A percentile compares a stretch with the other conserved stretches of the same genome.
phyloP scores from a whole-genome alignment of 257 asterid genomes.

The Capsicum rhomboideum region DNA sequence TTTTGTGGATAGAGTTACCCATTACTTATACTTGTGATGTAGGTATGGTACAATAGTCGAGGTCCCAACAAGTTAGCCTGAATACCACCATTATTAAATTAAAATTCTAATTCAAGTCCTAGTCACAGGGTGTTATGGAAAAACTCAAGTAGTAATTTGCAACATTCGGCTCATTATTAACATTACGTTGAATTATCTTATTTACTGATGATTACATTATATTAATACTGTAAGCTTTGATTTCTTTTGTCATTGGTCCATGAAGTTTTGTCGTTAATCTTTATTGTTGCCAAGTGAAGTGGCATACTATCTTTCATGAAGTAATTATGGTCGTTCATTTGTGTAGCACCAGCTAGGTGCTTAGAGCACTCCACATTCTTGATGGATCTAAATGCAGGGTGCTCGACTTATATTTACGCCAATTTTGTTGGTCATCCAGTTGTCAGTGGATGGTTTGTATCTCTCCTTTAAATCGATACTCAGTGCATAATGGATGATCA shows the following conservation, averaged over 20 bases:
- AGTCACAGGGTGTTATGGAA: not conserved
- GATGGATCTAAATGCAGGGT: not conserved
- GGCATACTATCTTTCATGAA: not conserved
- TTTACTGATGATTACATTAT: not conserved
- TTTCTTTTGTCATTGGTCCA: not conserved
- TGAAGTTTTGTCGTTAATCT: not conserved
- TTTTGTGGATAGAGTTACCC: not conserved
- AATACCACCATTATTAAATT: not conserved
- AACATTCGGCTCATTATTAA: not conserved
- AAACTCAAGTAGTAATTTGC: not conserved
- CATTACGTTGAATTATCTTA: not conserved
- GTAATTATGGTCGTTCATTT: not conserved
- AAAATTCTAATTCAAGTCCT: not conserved
- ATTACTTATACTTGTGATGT: not conserved
- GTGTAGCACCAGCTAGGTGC: not conserved
- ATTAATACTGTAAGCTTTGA: not conserved
- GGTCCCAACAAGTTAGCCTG: not conserved
- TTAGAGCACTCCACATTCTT: not conserved
- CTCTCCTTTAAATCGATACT: not conserved
- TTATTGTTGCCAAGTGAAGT: not conserved
- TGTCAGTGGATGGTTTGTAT: not conserved
- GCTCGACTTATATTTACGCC: not conserved
- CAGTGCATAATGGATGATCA: not conserved
- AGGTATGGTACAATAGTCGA: not conserved
- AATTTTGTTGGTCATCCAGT: not conserved